Evolutionary conservation across 257 asterid genomes (phyloP).

Genomic region (Solanum microdontum): DNA sequence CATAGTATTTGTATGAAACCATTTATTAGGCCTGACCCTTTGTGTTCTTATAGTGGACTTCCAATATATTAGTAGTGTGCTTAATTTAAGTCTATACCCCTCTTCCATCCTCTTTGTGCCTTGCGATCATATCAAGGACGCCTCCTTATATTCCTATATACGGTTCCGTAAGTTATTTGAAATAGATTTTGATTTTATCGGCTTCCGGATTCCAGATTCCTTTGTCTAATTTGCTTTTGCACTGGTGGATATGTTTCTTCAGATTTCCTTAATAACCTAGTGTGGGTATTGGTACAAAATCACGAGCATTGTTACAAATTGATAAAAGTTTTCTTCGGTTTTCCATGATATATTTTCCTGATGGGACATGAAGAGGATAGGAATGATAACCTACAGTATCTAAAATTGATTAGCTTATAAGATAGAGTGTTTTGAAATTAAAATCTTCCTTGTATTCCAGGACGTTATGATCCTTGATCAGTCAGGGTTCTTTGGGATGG

Average conservation of each 20-base stretch:
- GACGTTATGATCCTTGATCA: conserved; percentile 40
- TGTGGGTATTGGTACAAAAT: background rate
- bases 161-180: background rate
- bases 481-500: conserved; percentile 29
- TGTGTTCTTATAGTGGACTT: background rate
- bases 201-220: background rate
- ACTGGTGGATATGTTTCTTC: background rate
- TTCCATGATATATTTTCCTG: background rate
- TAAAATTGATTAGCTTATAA: background rate
- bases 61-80: background rate
- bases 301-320: background rate
- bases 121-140: background rate
- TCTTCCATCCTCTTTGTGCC: background rate
- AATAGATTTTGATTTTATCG: background rate
- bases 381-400: background rate
- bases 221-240: background rate
- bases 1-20: background rate
- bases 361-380: background rate
- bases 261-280: background rate
- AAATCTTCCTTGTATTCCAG: conserved; percentile 6
- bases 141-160: background rate
- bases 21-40: background rate
- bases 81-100: background rate
- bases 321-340: background rate
- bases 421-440: background rate